Percentiles rank a stretch among this genome's conserved stretches.
These are phyloP conservation scores for Epichloe scottii DNA, from an alignment of 2,329 filamentous ascomycete genomes.

Conservation along the genomic window DNA sequence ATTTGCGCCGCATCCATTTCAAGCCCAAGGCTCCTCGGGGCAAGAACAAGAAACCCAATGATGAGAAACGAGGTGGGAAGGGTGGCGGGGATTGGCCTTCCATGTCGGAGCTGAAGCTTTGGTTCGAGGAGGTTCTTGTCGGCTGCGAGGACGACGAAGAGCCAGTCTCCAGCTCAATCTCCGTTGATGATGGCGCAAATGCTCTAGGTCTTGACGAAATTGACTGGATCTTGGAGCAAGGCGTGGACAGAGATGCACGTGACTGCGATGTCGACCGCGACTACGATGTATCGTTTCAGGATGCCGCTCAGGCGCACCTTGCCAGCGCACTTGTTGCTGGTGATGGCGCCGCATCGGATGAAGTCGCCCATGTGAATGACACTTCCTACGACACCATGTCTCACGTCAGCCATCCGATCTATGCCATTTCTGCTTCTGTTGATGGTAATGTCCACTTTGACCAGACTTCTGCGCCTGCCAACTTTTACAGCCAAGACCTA, in stretches of 20 bases:
- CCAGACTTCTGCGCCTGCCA: background rate
- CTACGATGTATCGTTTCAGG: background rate
- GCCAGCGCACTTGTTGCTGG: background rate
- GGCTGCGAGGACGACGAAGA: conserved; percentile 25
- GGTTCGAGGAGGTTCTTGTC: conserved; percentile 37
- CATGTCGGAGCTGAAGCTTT: conserved; percentile 45
- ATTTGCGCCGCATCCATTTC: conserved; percentile 81
- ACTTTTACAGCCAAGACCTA: background rate
- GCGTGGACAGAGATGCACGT: background rate
- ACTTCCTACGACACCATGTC: background rate
- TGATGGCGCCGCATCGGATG: background rate
- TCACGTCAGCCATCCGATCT: background rate
- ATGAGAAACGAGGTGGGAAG: conserved; percentile 42
- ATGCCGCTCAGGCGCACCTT: background rate
- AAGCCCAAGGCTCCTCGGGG: conserved; percentile 44
- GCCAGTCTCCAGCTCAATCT: background rate
- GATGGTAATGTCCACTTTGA: background rate
- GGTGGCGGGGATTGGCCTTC: conserved; percentile 41
- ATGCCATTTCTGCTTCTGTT: background rate
- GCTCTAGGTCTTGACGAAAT: background rate
- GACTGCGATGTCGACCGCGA: background rate
- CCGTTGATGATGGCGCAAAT: conserved; percentile 17
- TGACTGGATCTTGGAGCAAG: background rate
- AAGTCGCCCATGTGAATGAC: background rate
- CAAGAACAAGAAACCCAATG: conserved; percentile 25